These are phyloP conservation scores for Melanogaster broomeanus DNA, from an alignment of 768 basidiomycete species.

Conservation along the genomic window DNA sequence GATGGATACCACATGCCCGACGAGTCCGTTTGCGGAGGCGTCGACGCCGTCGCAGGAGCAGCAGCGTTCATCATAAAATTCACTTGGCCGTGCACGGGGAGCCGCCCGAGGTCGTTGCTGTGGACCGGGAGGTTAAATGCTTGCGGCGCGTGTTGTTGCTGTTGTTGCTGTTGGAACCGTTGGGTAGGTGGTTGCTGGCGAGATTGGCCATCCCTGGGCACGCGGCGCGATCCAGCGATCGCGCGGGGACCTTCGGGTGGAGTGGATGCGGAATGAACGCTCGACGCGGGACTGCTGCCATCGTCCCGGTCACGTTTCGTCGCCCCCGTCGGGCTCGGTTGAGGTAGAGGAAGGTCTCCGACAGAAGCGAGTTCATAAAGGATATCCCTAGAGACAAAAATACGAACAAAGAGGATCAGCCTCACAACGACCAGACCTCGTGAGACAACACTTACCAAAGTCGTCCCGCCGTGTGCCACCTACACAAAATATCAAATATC, in stretches of 20 bases:
- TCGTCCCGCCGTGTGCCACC: constrained; percentile 51
- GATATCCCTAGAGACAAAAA: constrained; percentile 54
- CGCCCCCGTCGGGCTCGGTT: constrained; percentile 47
- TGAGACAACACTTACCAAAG: constrained; percentile 41
- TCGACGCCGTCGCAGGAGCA: neutral
- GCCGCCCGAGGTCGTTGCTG: constrained; percentile 55
- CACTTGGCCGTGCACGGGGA: constrained; percentile 44
- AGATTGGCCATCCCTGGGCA: constrained; percentile 26
- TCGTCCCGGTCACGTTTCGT: constrained; percentile 67
- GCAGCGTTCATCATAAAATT: constrained; percentile 9
- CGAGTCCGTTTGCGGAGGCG: constrained; percentile 3
- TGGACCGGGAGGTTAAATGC: constrained; percentile 52
- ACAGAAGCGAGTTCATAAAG: constrained; percentile 71
- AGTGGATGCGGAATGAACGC: constrained; percentile 1
- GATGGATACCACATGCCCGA: constrained; percentile 24
- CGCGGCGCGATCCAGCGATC: constrained; percentile 38
- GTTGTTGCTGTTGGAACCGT: neutral
- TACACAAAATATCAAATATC: constrained; percentile 11
- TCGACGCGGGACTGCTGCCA: constrained; percentile 45
- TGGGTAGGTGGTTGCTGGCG: constrained; percentile 13
- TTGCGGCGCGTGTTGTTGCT: constrained; percentile 13
- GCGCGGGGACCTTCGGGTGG: constrained; percentile 21
- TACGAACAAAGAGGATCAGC: neutral
- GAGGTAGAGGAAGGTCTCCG: constrained; percentile 69
- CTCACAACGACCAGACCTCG: neutral